Evolutionary conservation across 108 stramenopile genomes (phyloP).

Genomic region (Pseudonitzschia multistriata): DNA sequence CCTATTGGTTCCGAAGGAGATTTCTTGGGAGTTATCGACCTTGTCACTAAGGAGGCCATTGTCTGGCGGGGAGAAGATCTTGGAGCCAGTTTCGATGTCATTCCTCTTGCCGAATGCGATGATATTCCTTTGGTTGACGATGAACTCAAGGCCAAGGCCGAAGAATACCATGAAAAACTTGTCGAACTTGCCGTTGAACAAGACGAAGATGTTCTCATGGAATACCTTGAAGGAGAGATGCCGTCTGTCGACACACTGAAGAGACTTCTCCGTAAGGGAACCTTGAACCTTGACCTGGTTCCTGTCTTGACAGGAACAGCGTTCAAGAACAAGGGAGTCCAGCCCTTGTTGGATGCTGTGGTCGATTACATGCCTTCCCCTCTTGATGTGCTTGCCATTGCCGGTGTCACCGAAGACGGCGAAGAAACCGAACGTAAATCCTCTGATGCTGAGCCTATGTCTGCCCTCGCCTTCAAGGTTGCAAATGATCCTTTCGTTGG

Average conservation of each 20-base stretch:
- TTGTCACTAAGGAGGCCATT: constrained; percentile 95
- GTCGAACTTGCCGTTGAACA: constrained; percentile 87
- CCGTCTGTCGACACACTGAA: constrained; percentile 83
- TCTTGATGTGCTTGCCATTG: constrained; percentile 92
- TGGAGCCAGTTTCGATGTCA: constrained; percentile 90
- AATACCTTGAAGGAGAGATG: constrained; percentile 80
- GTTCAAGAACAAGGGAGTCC: constrained; percentile 98
- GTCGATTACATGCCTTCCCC: constrained; percentile 98
- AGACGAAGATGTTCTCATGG: constrained; percentile 91
- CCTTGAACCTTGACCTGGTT: constrained; percentile 77
- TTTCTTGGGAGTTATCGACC: constrained; percentile 95
- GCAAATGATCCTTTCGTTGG: constrained; percentile 96
- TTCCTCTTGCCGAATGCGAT: constrained; percentile 85
- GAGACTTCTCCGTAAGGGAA: constrained; percentile 89
- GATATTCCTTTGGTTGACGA: constrained; percentile 89
- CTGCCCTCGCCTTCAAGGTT: constrained; percentile 98
- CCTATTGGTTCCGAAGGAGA: constrained; percentile 92
- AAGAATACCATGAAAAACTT: constrained; percentile 83
- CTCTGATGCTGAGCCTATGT: constrained; percentile 89
- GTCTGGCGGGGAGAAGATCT: constrained; percentile 97
- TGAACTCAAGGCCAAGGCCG: constrained; percentile 77
- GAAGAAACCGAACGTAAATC: constrained; percentile 64
- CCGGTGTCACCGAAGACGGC: constrained; percentile 78
- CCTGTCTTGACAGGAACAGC: constrained; percentile 97
- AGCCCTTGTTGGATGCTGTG: constrained; percentile 96